Evolutionary conservation across 1,284 basidiomycete genomes (phyloP).

Genomic region (Rhodotorula sp.): DNA sequence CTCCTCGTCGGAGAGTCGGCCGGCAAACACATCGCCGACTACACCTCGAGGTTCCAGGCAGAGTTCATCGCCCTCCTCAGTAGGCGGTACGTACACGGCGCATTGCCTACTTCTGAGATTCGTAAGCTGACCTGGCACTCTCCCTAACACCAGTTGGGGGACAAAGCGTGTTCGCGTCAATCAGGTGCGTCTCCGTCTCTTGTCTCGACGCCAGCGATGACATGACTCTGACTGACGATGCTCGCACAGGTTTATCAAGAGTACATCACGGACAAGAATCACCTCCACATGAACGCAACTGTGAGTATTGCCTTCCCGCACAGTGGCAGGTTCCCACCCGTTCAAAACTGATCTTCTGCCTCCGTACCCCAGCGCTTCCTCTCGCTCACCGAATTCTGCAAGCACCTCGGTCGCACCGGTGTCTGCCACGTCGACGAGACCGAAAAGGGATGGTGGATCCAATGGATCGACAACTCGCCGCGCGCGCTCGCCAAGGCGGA

Average conservation of each 20-base stretch:
- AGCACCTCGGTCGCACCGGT: conserved; percentile 84
- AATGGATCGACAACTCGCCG: conserved; percentile 95
- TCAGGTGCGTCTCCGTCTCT: conserved; percentile 49
- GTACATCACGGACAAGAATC: conserved; percentile 90
- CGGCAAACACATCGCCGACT: conserved; percentile 84
- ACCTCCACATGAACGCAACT: conserved; percentile 98
- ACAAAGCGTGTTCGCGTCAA: conserved; percentile 93
- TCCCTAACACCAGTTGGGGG: conserved; percentile 63
- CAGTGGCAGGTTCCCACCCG: no score
- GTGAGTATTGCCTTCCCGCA: not conserved
- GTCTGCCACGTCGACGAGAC: conserved; percentile 93
- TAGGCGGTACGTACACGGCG: conserved; percentile 58
- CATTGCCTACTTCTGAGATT: no score
- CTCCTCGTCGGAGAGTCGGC: conserved; percentile 86
- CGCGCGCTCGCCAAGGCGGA: conserved; percentile 81
- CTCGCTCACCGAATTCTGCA: conserved; percentile 89
- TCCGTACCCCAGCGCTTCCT: conserved; percentile 67
- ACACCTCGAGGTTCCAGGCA: conserved; percentile 83
- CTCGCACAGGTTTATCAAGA: conserved; percentile 79
- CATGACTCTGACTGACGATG: not conserved
- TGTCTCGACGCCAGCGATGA: not conserved
- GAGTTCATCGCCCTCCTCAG: conserved; percentile 88
- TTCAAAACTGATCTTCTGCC: not conserved
- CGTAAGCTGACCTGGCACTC: not conserved
- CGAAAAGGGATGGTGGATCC: conserved; percentile 95